phyloP scores from a whole-genome alignment of 306 rosid genomes.

The Canavalia gladiata region DNA sequence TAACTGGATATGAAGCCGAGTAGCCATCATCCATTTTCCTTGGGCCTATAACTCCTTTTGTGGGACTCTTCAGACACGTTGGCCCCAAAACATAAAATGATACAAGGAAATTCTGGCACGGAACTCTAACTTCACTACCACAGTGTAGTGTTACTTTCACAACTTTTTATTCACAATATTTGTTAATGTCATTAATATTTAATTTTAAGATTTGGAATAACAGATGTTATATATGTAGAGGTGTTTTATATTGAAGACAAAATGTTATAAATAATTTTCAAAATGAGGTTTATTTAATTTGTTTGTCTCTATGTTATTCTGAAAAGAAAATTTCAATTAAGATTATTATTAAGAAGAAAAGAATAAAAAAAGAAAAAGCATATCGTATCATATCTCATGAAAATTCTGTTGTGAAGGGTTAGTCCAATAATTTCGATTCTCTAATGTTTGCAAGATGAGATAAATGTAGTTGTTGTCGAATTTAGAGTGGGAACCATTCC shows the following conservation, averaged over 20 bases:
- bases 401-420: too few relatives aligned
- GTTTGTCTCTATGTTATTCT: neutral
- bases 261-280: neutral
- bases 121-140: neutral
- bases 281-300: neutral
- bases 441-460: too few relatives aligned
- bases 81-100: conserved; percentile 20
- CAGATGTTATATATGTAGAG: neutral
- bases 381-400: neutral
- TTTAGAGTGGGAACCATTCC: too few relatives aligned
- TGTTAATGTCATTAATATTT: neutral
- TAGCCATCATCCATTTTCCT: conserved; percentile 22
- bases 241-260: neutral
- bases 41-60: conserved; percentile 45
- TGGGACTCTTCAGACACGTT: conserved; percentile 34
- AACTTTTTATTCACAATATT: neutral
- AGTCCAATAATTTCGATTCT: too few relatives aligned
- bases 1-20: conserved; percentile 47
- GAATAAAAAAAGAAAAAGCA: neutral
- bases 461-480: too few relatives aligned
- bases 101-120: conserved; percentile 16
- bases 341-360: neutral
- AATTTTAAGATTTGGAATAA: neutral
- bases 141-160: neutral
- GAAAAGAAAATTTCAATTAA: neutral